Conservation (phyloP, 441 rosid species). For the Metrosideros polymorpha region DNA sequence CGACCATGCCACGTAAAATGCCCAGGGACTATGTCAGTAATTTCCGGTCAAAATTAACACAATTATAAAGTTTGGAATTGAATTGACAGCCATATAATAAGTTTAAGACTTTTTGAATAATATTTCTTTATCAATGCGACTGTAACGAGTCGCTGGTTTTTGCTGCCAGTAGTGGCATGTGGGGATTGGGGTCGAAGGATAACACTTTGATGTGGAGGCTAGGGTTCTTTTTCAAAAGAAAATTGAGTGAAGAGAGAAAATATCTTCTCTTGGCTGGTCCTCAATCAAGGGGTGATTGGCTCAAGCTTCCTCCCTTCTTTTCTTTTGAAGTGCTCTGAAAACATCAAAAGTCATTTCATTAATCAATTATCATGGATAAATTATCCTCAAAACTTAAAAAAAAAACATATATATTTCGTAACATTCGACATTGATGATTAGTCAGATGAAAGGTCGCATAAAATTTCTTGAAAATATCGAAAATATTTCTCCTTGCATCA, state of each 20-base stretch:
- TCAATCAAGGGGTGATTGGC: background rate
- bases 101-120: too few species aligned
- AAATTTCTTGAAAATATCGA: background rate
- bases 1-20: too few species aligned
- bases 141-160: rapidly evolving
- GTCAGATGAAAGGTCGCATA: rapidly evolving
- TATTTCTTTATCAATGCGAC: background rate
- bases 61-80: too few species aligned
- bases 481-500: too few species aligned
- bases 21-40: too few species aligned
- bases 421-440: rapidly evolving
- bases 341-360: rapidly evolving
- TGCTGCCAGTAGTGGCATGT: rapidly evolving
- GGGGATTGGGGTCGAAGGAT: background rate
- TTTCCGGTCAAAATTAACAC: too few species aligned
- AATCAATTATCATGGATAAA: rapidly evolving
- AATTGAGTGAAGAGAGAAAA: background rate
- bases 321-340: background rate
- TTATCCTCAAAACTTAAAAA: background rate
- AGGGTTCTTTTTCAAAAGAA: background rate
- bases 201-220: background rate
- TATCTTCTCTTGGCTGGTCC: background rate
- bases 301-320: background rate
- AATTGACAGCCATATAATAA: too few species aligned
- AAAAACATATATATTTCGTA: background rate